phyloP scores from a whole-genome alignment of 495 filamentous ascomycete species.

The Xeromyces bisporus region DNA sequence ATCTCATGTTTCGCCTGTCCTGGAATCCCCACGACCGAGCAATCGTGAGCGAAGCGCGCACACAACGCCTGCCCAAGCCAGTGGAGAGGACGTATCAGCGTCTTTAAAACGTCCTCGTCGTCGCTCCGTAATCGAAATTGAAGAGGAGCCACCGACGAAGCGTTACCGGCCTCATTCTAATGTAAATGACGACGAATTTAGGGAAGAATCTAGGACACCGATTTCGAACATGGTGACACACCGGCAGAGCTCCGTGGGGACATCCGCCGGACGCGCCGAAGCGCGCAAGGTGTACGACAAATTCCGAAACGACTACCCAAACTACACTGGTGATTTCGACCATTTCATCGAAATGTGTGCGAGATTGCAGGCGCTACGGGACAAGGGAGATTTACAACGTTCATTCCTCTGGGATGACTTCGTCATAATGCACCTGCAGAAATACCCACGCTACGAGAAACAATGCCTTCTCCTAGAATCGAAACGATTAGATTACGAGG shows the following conservation, averaged over 20 bases:
- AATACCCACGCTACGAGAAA: conserved; percentile 21
- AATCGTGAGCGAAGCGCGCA: conserved; percentile 6
- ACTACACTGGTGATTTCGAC: conserved; percentile 32
- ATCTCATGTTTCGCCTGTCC: conserved; percentile 5
- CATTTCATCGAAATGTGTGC: conserved; percentile 39
- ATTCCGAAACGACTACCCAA: conserved; percentile 40
- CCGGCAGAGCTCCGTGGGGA: conserved; percentile 12
- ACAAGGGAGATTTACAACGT: conserved; percentile 21
- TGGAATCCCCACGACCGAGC: conserved; percentile 14
- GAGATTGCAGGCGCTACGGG: conserved; percentile 33
- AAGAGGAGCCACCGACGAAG: conserved; percentile 9
- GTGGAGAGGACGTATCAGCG: too few species aligned
- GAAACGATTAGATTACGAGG: conserved; percentile 15
- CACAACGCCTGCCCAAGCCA: not conserved
- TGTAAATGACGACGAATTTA: not conserved
- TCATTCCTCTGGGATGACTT: conserved; percentile 53
- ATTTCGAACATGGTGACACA: conserved; percentile 8
- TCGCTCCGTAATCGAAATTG: not conserved
- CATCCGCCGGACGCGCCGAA: conserved; percentile 7
- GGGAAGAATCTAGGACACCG: conserved; percentile 3
- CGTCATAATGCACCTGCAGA: conserved; percentile 30
- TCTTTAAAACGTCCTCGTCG: not conserved
- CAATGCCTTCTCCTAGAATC: conserved; percentile 6
- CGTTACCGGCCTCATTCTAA: not conserved
- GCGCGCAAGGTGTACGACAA: conserved; percentile 24